A percentile compares a stretch with the other conserved stretches of the same genome.
Evolutionary conservation across 495 filamentous ascomycete species (phyloP).

Genomic region (Hypoxylon lenormandii): DNA sequence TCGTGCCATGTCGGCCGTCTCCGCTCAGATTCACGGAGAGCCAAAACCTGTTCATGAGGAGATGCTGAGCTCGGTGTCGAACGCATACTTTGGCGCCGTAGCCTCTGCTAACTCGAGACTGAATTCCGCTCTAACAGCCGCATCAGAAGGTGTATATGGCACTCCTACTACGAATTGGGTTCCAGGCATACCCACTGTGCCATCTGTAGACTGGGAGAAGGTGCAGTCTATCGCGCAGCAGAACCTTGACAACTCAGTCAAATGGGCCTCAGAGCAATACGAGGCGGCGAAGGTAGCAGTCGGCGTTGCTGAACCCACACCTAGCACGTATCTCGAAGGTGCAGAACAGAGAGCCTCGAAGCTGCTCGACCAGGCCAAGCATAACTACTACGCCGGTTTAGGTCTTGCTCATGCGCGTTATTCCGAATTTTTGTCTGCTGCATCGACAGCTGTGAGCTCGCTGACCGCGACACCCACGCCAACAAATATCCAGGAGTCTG

Average conservation of each 20-base stretch:
- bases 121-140: conserved; percentile 61
- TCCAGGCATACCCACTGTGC: conserved; percentile 47
- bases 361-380: conserved; percentile 70
- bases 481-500: conserved; percentile 58
- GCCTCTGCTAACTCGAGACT: conserved; percentile 70
- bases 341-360: conserved; percentile 68
- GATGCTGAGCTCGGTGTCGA: conserved; percentile 74
- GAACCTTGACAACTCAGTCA: conserved; percentile 71
- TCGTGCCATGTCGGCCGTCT: conserved; percentile 73
- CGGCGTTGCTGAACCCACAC: conserved; percentile 64
- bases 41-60: conserved; percentile 71
- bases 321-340: conserved; percentile 60
- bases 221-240: conserved; percentile 71
- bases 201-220: conserved; percentile 56
- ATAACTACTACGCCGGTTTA: conserved; percentile 80
- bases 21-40: conserved; percentile 73
- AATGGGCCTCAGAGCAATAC: conserved; percentile 73
- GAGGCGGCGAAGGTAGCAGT: conserved; percentile 69
- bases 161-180: conserved; percentile 55
- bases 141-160: conserved; percentile 61
- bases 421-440: conserved; percentile 75
- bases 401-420: conserved; percentile 82
- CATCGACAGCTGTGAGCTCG: conserved; percentile 70
- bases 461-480: conserved; percentile 63
- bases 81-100: conserved; percentile 74